Evolutionary conservation across 106 monocot genomes (phyloP).

Genomic region (Phalaenopsis equestris): DNA sequence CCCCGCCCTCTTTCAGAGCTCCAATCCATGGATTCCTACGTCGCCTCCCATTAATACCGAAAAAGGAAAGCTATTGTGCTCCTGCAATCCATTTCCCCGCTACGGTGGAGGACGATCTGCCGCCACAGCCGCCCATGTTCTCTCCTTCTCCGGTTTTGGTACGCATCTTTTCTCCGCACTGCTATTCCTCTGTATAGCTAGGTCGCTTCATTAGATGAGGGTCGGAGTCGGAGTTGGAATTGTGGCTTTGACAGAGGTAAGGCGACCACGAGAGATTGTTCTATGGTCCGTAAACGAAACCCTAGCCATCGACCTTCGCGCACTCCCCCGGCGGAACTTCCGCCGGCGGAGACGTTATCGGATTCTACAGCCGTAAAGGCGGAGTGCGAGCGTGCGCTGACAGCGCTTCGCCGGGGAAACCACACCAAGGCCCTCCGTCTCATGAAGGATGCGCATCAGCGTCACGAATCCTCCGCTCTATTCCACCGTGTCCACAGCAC

Average conservation of each 20-base stretch:
- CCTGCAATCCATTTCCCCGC: background rate
- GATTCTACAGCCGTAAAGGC: conserved; percentile 30
- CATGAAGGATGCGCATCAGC: conserved; percentile 53
- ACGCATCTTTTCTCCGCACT: background rate
- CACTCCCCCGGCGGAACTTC: background rate
- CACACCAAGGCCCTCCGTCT: conserved; percentile 58
- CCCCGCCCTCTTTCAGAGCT: background rate
- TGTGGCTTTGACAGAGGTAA: background rate
- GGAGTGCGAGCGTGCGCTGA: conserved; percentile 72
- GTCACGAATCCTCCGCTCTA: conserved; percentile 35
- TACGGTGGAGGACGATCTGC: background rate
- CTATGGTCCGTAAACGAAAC: conserved; percentile 22
- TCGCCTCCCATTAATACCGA: background rate
- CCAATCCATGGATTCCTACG: background rate
- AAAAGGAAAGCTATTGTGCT: background rate
- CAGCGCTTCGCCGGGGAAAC: conserved; percentile 67
- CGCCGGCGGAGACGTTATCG: background rate
- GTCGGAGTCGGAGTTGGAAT: background rate
- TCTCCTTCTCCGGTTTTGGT: background rate
- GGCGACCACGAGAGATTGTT: background rate
- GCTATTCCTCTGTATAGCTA: background rate
- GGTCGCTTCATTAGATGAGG: conserved; percentile 1
- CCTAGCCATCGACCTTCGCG: conserved; percentile 10
- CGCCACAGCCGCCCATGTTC: background rate
- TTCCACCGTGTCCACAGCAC: conserved; percentile 71